These are phyloP conservation scores for Monosporozyma siamensis DNA, from an alignment of 805 yeast species.

Conservation along the genomic window DNA sequence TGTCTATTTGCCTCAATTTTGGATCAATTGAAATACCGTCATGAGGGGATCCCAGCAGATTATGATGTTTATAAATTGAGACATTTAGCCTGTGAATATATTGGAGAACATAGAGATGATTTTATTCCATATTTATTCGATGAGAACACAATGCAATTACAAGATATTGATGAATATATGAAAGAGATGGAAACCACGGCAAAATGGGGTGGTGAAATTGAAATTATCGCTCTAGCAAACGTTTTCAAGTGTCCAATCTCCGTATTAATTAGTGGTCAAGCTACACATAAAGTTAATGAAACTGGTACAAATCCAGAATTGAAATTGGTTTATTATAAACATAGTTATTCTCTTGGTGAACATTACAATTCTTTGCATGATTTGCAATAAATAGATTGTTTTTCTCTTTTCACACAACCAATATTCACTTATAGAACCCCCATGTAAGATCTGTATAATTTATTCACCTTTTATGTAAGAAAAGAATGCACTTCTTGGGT, in stretches of 20 bases:
- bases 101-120: slow-evolving; percentile 54
- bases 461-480: no score
- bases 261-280: slow-evolving; percentile 68
- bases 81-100: slow-evolving; percentile 53
- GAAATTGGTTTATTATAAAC: slow-evolving; percentile 72
- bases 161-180: slow-evolving; percentile 61
- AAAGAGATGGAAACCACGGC: slow-evolving; percentile 63
- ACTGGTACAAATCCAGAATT: slow-evolving; percentile 45
- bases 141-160: slow-evolving; percentile 56
- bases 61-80: slow-evolving; percentile 42
- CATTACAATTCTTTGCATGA: slow-evolving; percentile 80
- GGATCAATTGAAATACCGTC: slow-evolving; percentile 62
- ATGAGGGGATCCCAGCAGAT: slow-evolving; percentile 22
- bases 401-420: no score
- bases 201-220: slow-evolving; percentile 96
- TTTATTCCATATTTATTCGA: slow-evolving; percentile 78
- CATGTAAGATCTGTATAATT: no score
- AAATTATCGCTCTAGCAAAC: slow-evolving; percentile 70
- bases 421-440: no score
- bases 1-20: slow-evolving; percentile 81
- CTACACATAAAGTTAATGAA: slow-evolving; percentile 56
- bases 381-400: slow-evolving; percentile 3
- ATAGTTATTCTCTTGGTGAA: slow-evolving; percentile 84
- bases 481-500: slow-evolving; percentile 40
- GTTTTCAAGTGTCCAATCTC: slow-evolving; percentile 66